A percentile compares a stretch with the other conserved stretches of the same genome.
Evolutionary conservation across 1,284 basidiomycete genomes (phyloP).

Genomic region (Stygiomarasmius scandens): DNA sequence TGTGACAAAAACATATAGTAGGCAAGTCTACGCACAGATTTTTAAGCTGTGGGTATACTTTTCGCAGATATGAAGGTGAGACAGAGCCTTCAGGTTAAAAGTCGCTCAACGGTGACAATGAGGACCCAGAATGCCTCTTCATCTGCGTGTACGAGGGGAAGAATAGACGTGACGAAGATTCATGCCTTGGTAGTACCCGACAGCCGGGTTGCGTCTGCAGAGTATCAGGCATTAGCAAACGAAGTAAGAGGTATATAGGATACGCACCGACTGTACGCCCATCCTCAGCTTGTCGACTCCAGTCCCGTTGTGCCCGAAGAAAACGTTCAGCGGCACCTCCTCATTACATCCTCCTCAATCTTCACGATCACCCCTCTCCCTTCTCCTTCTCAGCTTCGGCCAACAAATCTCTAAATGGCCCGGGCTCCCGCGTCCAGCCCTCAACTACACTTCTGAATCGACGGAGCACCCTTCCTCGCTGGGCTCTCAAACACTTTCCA

Average conservation of each 20-base stretch:
- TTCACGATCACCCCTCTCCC: slow-evolving; percentile 62
- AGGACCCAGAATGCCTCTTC: slow-evolving; percentile 99
- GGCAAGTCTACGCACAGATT: slow-evolving; percentile 88
- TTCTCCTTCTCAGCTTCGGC: slow-evolving; percentile 48
- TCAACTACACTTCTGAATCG: slow-evolving; percentile 91
- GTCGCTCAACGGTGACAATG: slow-evolving; percentile 83
- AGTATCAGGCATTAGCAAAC: too few relatives aligned
- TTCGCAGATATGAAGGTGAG: slow-evolving; percentile 77
- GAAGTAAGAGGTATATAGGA: slow-evolving; percentile 5
- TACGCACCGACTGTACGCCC: slow-evolving; percentile 82
- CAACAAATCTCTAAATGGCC: slow-evolving; percentile 86
- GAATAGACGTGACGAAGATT: slow-evolving; percentile 93
- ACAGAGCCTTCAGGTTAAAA: slow-evolving; percentile 86
- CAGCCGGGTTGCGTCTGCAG: slow-evolving; percentile 77
- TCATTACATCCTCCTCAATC: slow-evolving; percentile 94
- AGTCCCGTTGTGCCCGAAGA: slow-evolving; percentile 93
- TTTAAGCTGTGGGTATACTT: slow-evolving; percentile 73
- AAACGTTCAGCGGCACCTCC: slow-evolving; percentile 95
- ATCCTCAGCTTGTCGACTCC: slow-evolving; percentile 91
- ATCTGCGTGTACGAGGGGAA: slow-evolving; percentile 89
- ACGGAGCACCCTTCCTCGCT: slow-evolving; percentile 84
- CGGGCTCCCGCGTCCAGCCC: slow-evolving; percentile 92
- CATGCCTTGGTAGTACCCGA: slow-evolving; percentile 94
- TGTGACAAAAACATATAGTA: slow-evolving; percentile 95
- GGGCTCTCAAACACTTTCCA: slow-evolving; percentile 80